Evolutionary conservation across 768 basidiomycete species (phyloP).

Genomic region (Podaxis rugospora): DNA sequence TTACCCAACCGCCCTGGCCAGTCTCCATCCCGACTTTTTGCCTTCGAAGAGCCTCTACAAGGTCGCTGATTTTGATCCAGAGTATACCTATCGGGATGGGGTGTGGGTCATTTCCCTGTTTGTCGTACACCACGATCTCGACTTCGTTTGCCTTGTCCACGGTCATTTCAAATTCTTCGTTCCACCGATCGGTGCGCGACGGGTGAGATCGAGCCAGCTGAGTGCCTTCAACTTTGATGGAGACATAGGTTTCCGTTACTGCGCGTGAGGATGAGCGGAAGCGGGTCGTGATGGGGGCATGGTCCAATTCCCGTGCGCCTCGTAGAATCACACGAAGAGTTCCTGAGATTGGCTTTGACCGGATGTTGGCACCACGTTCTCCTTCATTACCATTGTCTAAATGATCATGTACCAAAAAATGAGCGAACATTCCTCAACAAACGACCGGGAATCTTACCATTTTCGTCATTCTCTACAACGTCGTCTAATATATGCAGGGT

Average conservation of each 20-base stretch:
- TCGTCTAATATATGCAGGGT: conserved; percentile 92
- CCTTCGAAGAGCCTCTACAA: conserved; percentile 88
- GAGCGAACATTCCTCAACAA: neutral
- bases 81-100: conserved; percentile 90
- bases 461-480: conserved; percentile 82
- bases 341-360: conserved; percentile 92
- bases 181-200: conserved; percentile 94
- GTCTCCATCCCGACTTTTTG: conserved; percentile 88
- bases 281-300: conserved; percentile 71
- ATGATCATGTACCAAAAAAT: conserved; percentile 21
- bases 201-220: conserved; percentile 90
- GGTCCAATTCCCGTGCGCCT: conserved; percentile 91
- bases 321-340: conserved; percentile 86
- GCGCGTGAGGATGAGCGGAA: conserved; percentile 79
- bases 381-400: conserved; percentile 59
- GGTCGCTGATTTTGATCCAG: conserved; percentile 91
- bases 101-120: conserved; percentile 74
- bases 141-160: conserved; percentile 99
- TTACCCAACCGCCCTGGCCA: conserved; percentile 93
- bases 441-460: conserved; percentile 33
- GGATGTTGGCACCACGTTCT: conserved; percentile 88
- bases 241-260: conserved; percentile 81
- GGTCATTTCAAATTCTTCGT: conserved; percentile 93
- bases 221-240: conserved; percentile 94
- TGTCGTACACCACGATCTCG: conserved; percentile 94